Conservation (phyloP, 2,329 filamentous ascomycete species). For the Hypomyces rosellus region DNA sequence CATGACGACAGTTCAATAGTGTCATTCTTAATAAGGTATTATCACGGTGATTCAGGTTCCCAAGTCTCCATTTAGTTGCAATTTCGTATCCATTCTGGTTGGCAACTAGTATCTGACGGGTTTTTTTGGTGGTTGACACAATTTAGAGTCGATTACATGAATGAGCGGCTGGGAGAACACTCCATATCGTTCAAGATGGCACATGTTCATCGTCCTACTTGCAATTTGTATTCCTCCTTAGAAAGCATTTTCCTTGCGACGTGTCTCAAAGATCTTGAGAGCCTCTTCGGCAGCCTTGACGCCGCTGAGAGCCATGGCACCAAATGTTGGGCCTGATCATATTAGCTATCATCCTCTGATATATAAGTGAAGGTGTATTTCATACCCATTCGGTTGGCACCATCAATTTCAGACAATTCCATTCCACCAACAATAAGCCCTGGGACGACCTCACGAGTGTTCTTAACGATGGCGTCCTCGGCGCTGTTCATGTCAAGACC, state of each 20-base stretch:
- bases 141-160: neutral
- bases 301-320: conserved; percentile 80
- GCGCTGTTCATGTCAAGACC: conserved; percentile 88
- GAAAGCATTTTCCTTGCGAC: conserved; percentile 67
- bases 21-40: no score
- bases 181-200: no score
- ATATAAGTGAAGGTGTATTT: neutral
- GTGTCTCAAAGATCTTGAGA: conserved; percentile 66
- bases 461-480: conserved; percentile 90
- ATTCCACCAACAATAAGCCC: conserved; percentile 91
- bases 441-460: conserved; percentile 79
- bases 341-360: neutral
- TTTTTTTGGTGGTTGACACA: neutral
- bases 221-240: neutral
- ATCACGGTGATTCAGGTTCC: no score
- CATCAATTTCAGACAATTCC: conserved; percentile 87
- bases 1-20: no score
- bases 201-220: neutral
- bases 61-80: neutral
- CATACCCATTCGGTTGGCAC: conserved; percentile 79
- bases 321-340: conserved; percentile 61
- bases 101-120: conserved; percentile 10
- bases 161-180: neutral
- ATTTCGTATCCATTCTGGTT: conserved; percentile 8
- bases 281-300: conserved; percentile 90